Evolutionary conservation across 257 asterid species (phyloP).

Genomic region (Solanum rostratum): DNA sequence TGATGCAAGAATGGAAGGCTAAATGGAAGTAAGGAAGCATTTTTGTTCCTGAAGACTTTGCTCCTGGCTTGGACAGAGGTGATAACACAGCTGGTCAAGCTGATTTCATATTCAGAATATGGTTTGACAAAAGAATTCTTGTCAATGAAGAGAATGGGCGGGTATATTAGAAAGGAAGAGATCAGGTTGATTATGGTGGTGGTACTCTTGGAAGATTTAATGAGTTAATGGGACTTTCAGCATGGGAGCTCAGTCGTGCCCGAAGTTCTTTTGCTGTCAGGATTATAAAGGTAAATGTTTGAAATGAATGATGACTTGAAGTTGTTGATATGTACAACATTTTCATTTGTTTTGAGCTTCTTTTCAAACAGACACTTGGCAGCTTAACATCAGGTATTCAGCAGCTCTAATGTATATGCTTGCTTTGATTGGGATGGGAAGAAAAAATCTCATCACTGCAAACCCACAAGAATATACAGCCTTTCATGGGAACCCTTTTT

Average conservation of each 20-base stretch:
- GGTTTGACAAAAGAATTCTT: neutral
- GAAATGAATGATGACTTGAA: neutral
- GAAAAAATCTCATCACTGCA: neutral
- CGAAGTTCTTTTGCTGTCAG: neutral
- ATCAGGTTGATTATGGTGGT: neutral
- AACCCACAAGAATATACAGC: neutral
- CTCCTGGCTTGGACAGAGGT: neutral
- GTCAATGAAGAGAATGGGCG: neutral
- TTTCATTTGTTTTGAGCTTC: neutral
- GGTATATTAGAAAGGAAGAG: neutral
- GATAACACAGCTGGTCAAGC: neutral
- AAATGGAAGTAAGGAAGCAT: neutral
- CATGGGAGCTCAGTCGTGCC: neutral
- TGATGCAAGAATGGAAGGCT: neutral
- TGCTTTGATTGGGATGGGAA: neutral
- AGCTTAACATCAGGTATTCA: neutral
- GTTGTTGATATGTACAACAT: neutral
- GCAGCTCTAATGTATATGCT: neutral
- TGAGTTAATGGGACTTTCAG: neutral
- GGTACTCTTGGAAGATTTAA: neutral
- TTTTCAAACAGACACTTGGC: neutral
- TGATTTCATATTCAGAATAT: neutral
- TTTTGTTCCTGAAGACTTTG: neutral
- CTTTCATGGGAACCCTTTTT: neutral
- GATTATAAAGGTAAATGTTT: neutral